A percentile compares a stretch with the other conserved stretches of the same genome.
Conservation (phyloP, 306 rosid species). For the Heteromeles arbutifolia region DNA sequence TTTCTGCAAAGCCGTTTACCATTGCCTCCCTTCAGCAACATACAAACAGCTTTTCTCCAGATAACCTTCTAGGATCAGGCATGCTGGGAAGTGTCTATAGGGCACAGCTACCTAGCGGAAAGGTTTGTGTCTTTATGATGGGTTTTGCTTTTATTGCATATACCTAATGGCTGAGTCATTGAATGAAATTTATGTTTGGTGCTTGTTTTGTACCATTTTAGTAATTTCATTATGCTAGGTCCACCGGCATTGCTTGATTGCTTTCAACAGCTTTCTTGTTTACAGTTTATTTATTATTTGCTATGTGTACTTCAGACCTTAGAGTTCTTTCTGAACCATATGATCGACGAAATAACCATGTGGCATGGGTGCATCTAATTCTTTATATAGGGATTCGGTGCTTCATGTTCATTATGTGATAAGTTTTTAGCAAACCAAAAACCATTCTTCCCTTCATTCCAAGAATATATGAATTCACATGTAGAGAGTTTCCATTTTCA, state of each 20-base stretch:
- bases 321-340: background rate
- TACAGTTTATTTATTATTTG: background rate
- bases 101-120: constrained; percentile 89
- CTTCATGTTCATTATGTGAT: background rate
- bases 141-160: constrained; percentile 9
- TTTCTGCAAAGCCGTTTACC: constrained; percentile 59
- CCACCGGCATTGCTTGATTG: background rate
- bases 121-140: constrained; percentile 47
- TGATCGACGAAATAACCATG: background rate
- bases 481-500: background rate
- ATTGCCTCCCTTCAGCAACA: constrained; percentile 92
- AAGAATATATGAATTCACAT: background rate
- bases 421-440: background rate
- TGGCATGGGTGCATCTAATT: background rate
- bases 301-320: background rate
- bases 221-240: background rate
- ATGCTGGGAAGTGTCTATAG: constrained; percentile 86
- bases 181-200: constrained; percentile 5
- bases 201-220: background rate
- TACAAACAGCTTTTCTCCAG: constrained; percentile 91
- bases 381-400: background rate
- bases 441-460: background rate
- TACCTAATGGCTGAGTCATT: background rate
- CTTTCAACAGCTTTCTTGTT: background rate
- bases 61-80: constrained; percentile 79